Evolutionary conservation across 2,329 filamentous ascomycete genomes (phyloP).

Genomic region (Colletotrichum neosansevieriae): DNA sequence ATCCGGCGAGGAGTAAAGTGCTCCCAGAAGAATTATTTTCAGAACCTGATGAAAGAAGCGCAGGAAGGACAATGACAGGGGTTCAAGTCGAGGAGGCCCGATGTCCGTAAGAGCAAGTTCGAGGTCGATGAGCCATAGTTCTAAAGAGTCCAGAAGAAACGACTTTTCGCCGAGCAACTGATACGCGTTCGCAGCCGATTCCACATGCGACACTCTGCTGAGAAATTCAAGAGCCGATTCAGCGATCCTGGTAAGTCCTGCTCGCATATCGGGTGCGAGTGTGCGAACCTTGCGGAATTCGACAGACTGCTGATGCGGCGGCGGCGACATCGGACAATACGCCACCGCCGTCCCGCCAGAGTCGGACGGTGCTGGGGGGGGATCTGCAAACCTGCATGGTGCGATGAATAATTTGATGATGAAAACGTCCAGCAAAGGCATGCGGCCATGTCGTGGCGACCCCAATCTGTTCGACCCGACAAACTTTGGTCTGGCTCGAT

Average conservation of each 20-base stretch:
- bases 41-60: slow-evolving; percentile 51
- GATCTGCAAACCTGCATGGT: slow-evolving; percentile 56
- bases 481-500: slow-evolving; percentile 52
- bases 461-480: slow-evolving; percentile 44
- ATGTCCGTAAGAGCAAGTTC: slow-evolving; percentile 43
- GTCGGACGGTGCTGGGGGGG: slow-evolving; percentile 41
- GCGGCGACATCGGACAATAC: slow-evolving; percentile 41
- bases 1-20: slow-evolving; percentile 47
- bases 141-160: slow-evolving; percentile 47
- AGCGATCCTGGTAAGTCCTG: slow-evolving; percentile 50
- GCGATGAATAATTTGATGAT: slow-evolving; percentile 57
- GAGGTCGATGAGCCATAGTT: slow-evolving; percentile 50
- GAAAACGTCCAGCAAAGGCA: slow-evolving; percentile 57
- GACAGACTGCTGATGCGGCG: slow-evolving; percentile 42
- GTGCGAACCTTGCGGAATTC: slow-evolving; percentile 45
- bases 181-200: slow-evolving; percentile 43
- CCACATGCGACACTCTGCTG: slow-evolving; percentile 44
- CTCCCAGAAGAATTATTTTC: slow-evolving; percentile 50
- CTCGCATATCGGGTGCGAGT: slow-evolving; percentile 53
- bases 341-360: slow-evolving; percentile 34
- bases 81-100: slow-evolving; percentile 42
- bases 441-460: slow-evolving; percentile 47
- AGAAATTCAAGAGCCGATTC: slow-evolving; percentile 50
- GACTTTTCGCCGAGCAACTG: slow-evolving; percentile 48
- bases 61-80: slow-evolving; percentile 50